Evolutionary conservation across 2,329 filamentous ascomycete genomes (phyloP).

Genomic region (Alternaria tenuissima): DNA sequence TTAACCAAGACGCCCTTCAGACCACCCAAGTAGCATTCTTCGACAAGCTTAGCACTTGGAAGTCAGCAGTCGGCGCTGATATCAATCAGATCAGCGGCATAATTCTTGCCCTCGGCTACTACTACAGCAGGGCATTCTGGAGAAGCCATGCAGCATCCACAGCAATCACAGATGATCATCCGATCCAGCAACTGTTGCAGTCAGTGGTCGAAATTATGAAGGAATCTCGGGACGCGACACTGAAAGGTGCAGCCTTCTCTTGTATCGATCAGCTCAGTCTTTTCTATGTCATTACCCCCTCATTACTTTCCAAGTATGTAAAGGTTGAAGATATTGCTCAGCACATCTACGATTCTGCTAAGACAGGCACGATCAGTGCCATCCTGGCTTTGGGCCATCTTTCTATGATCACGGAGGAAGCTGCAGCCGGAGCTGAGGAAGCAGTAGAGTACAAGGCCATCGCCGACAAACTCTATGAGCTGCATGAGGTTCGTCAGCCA

Average conservation of each 20-base stretch:
- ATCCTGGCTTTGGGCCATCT: slow-evolving; percentile 83
- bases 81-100: slow-evolving; percentile 68
- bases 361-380: slow-evolving; percentile 81
- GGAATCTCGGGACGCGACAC: slow-evolving; percentile 62
- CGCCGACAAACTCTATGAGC: slow-evolving; percentile 72
- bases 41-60: slow-evolving; percentile 60
- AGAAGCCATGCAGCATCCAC: slow-evolving; percentile 49
- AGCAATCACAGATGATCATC: slow-evolving; percentile 42
- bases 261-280: slow-evolving; percentile 70
- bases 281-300: slow-evolving; percentile 62
- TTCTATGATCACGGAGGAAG: slow-evolving; percentile 66
- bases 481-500: slow-evolving; percentile 84
- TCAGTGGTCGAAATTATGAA: slow-evolving; percentile 62
- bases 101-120: slow-evolving; percentile 65
- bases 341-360: slow-evolving; percentile 72
- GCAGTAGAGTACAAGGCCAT: slow-evolving; percentile 60
- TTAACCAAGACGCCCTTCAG: slow-evolving; percentile 53
- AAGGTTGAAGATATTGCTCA: slow-evolving; percentile 63
- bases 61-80: slow-evolving; percentile 66
- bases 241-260: slow-evolving; percentile 65
- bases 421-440: slow-evolving; percentile 46
- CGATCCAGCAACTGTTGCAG: slow-evolving; percentile 54
- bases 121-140: slow-evolving; percentile 65
- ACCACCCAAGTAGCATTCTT: slow-evolving; percentile 58
- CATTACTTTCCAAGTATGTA: slow-evolving; percentile 42